Evolutionary conservation across 352 stramenopile genomes (phyloP), one percentile per base, ranked within the genome.

Genomic region (Pythium apleroticum): DNA sequence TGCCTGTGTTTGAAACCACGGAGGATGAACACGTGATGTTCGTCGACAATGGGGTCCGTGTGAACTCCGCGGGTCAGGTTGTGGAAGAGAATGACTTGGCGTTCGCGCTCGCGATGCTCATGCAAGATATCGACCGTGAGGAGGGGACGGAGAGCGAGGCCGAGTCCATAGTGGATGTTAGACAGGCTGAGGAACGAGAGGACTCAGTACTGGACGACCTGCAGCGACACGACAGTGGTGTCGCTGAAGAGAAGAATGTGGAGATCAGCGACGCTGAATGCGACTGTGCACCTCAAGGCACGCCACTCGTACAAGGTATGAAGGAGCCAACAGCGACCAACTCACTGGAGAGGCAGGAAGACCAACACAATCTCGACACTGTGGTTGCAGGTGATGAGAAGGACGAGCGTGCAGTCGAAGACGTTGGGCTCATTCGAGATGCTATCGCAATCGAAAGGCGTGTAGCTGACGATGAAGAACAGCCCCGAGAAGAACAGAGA

Each of bases 11-110:
- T 5, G 48, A 53, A 28, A 48, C 45, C 37, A 2, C 2, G 19
- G 15, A 25, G 10, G 17, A 27, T 3, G 49, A 65, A 10, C 28
- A 56, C 27, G 52, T 66, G 5, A 28, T 66, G 25, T 60, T 56
- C 27, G 37, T 66, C 24, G 60, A 66, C 30, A 60, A 66, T 17
- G 60, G 52, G 9, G 52, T 60, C 4, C 50, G 60, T 22, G 39
- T 55, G 25, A 27, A 65, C 39, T 50, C 59, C 33, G 17, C 39
- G 0, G 59, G 59, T 0, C 10, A 49, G 25, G 35, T 65, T 3
- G 25, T 28, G 1, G 19, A 37, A 2, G 49, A 31, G 20, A 52
- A 14, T 17, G 58, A 63, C n/a, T 24, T 41, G 6, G 17, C 49
- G 4, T 6, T 37, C 7, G 49, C 49, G 3, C 30, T 33, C 3